phyloP scores from a whole-genome alignment of 208 protist species.

The Spongospora subterranea region DNA sequence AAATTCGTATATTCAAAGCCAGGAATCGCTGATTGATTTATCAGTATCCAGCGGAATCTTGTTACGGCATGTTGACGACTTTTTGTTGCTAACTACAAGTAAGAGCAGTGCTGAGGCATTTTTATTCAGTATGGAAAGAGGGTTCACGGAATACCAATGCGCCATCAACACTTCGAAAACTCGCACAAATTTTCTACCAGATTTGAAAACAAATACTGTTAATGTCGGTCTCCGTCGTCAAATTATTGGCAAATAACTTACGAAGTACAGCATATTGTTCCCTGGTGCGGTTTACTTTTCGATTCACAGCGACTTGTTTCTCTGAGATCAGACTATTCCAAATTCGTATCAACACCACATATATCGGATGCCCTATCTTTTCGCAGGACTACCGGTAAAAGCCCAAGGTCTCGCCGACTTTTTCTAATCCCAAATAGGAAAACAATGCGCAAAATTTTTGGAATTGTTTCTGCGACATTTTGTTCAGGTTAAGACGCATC shows the following conservation, averaged over 20 bases:
- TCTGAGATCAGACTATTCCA: background rate
- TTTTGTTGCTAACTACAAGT: slow-evolving; percentile 11
- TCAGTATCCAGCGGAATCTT: background rate
- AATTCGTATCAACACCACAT: background rate
- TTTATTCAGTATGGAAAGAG: background rate
- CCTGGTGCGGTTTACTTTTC: slow-evolving; percentile 6
- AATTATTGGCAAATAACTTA: background rate
- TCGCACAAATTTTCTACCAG: background rate
- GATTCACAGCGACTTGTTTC: background rate
- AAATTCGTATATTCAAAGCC: background rate
- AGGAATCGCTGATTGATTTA: background rate
- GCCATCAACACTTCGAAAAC: background rate
- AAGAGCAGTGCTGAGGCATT: background rate
- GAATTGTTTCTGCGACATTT: slow-evolving; percentile 7
- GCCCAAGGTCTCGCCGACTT: background rate
- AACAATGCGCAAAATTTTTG: background rate
- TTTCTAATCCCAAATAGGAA: background rate
- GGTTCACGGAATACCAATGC: background rate
- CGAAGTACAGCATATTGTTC: background rate
- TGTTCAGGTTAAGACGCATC: background rate
- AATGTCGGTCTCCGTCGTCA: background rate
- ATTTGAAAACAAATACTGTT: background rate
- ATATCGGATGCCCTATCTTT: background rate
- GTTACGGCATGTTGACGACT: slow-evolving; percentile 38
- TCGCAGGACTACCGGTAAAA: background rate